Evolutionary conservation across 352 stramenopile genomes (phyloP).

Genomic region (Pythium aphanidermatum): DNA sequence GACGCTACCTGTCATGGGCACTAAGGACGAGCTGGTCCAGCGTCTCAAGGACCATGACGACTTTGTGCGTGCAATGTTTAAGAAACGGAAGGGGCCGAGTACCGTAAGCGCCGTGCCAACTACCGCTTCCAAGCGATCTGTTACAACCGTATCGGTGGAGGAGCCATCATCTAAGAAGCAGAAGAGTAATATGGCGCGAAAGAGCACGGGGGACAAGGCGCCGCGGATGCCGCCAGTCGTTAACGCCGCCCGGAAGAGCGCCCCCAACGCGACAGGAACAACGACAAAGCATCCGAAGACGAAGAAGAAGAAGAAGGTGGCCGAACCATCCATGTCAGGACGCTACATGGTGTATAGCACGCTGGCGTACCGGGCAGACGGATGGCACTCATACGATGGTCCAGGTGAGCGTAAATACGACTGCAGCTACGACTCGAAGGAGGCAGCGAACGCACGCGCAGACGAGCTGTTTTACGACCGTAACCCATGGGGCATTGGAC

Average conservation of each 20-base stretch:
- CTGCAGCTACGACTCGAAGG: slow-evolving; percentile 1
- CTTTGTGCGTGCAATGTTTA: slow-evolving; percentile 13
- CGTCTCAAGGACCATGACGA: slow-evolving; percentile 12
- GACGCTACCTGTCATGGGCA: slow-evolving; percentile 12
- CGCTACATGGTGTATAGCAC: slow-evolving; percentile 18
- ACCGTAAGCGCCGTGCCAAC: too few relatives aligned
- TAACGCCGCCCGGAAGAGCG: slow-evolving; percentile 4
- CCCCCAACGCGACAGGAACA: too few relatives aligned
- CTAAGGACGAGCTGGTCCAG: slow-evolving; percentile 12
- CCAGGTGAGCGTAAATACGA: slow-evolving; percentile 3
- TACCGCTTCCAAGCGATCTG: too few relatives aligned
- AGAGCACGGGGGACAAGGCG: too few relatives aligned
- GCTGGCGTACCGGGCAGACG: slow-evolving; percentile 7
- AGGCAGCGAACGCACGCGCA: slow-evolving; percentile 7
- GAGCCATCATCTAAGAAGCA: slow-evolving; percentile 6
- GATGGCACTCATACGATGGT: slow-evolving; percentile 10
- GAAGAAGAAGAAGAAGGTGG: slow-evolving; percentile 2
- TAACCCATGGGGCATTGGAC: slow-evolving; percentile 11
- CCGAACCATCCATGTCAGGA: background rate
- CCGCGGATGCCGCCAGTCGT: too few relatives aligned
- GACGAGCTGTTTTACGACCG: slow-evolving; percentile 8
- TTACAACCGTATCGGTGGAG: too few relatives aligned
- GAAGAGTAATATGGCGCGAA: too few relatives aligned
- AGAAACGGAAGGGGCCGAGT: slow-evolving; percentile 13
- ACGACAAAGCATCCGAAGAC: background rate